phyloP scores from a whole-genome alignment of 345 rosid species.

The Gossypium raimondii region DNA sequence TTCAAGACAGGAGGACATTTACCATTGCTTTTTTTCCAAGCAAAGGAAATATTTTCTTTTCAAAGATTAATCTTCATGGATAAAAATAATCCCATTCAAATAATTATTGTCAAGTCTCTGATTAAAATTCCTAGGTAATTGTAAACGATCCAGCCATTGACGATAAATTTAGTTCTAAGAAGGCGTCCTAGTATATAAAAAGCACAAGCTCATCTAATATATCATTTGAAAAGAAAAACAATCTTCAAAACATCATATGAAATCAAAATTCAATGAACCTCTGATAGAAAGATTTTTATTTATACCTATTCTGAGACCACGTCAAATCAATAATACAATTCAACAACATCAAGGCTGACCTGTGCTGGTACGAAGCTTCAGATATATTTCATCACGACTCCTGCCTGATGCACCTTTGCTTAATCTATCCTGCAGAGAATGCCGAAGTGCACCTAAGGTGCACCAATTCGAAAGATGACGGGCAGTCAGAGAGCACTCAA shows the following conservation, averaged over 20 bases:
- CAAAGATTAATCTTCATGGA: neutral
- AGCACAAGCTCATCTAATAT: neutral
- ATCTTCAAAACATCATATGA: neutral
- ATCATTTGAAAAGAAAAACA: slow-evolving; percentile 1
- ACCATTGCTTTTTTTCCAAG: neutral
- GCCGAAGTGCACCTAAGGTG: slow-evolving; percentile 76
- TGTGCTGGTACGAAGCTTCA: slow-evolving; percentile 88
- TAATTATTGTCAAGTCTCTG: neutral
- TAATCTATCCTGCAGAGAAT: slow-evolving; percentile 83
- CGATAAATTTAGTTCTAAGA: neutral
- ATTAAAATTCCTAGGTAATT: neutral
- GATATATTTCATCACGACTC: slow-evolving; percentile 81
- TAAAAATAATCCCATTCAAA: neutral
- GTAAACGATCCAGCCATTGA: neutral
- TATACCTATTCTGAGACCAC: neutral
- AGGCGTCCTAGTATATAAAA: neutral
- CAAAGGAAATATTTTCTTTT: neutral
- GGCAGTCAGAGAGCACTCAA: slow-evolving; percentile 23
- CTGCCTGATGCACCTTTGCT: slow-evolving; percentile 83
- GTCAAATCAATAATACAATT: neutral
- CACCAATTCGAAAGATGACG: slow-evolving; percentile 21
- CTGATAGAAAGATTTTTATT: neutral
- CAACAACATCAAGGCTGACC: slow-evolving; percentile 33
- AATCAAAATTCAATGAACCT: neutral
- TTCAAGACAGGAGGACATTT: neutral